Base-by-base conservation (phyloP, 352 stramenopile species). In the Globisporangium orthogonon region DNA sequence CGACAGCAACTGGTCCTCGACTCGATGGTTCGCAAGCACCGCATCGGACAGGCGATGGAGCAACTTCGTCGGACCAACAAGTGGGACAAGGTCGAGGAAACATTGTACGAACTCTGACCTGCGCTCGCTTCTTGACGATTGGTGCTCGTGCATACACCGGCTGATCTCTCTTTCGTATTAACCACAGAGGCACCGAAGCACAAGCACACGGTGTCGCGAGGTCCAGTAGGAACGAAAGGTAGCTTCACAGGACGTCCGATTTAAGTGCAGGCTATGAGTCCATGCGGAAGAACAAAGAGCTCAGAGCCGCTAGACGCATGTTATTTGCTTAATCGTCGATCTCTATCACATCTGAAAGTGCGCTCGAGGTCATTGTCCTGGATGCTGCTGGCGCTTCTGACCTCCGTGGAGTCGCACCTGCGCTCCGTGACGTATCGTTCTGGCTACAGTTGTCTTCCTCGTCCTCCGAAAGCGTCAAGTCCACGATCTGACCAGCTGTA, bases 21-120 rank as follows among this genome's bases (percentile, higher is more conserved):
- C 11, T 73, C 76, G 40, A 69, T 91, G 48, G 60, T 86, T 4
- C 78, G 83, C 45, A 87, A 87, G 40, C 78, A 90, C 62, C 69
- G 70, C 47, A 87, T 91, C 47, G 67, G 64, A 23, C 65, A 89
- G 50, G 78, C 75, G 4, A 74, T 93, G 31, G 78, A 89, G 52
- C 72, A 91, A 44, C 66, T 91, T 43, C 73, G 76, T 10, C 65
- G 60, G 39, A 78, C 60, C 55, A 82, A 80, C 56, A 86, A 89
- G 52, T 92, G 79, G 83, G 80, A 92, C 62, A 86, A 86, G 56
- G 74, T 91, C 61, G 77, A 90, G 54, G 79, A 89, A 30, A 83
- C 71, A 54, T 68, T 91, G 73, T 86, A 87, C 76, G 77, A 46
- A 17, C 44, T 77, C 29, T 80, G 67, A 69, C 41, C 13, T 37